phyloP scores from a whole-genome alignment of 176 grass and related monocot genomes.

The Melocanna baccifera region DNA sequence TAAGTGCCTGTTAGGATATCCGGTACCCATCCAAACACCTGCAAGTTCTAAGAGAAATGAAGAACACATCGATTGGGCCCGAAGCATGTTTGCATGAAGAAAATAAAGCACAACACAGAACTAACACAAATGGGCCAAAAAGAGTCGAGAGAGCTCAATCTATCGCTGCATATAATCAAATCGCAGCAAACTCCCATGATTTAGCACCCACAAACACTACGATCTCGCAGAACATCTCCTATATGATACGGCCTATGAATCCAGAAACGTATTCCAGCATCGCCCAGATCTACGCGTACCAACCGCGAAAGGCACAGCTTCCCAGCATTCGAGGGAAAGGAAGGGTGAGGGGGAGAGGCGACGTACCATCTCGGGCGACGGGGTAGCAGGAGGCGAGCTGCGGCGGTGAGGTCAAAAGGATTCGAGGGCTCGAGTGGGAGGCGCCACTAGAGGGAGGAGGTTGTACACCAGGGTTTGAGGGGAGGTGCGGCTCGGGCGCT shows the following conservation, averaged over 20 bases:
- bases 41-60: not conserved
- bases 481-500: not conserved
- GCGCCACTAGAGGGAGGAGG: not conserved
- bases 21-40: not conserved
- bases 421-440: not conserved
- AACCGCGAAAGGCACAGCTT: not conserved
- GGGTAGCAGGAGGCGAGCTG: not conserved
- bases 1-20: not conserved
- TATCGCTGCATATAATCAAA: not conserved
- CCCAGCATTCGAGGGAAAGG: not conserved
- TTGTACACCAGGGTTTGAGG: conserved; percentile 43
- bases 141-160: not conserved
- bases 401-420: not conserved
- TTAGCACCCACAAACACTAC: not conserved
- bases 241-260: not conserved
- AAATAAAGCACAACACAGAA: not conserved
- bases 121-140: not conserved
- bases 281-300: not conserved
- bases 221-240: not conserved
- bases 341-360: not conserved
- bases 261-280: not conserved
- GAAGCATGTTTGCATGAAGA: not conserved
- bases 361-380: conserved; percentile 46
- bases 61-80: not conserved
- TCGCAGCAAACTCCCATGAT: not conserved